Conservation (phyloP, 2,329 filamentous ascomycete genomes). For the Fusarium tjaetaba region DNA sequence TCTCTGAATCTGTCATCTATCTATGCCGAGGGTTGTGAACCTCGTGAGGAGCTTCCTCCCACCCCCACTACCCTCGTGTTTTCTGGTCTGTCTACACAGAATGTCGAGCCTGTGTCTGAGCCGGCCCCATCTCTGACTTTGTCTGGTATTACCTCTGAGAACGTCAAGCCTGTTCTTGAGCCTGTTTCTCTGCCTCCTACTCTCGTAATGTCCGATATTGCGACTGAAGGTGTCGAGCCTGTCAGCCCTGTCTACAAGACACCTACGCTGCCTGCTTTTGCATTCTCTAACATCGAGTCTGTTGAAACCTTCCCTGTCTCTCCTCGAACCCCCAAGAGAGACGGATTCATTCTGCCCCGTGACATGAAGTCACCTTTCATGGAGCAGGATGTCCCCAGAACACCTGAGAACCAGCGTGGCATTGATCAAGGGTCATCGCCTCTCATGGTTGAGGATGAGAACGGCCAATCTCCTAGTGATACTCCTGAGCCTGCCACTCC, state of each 20-base stretch:
- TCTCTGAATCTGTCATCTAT: slow-evolving; percentile 47
- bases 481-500: slow-evolving; percentile 57
- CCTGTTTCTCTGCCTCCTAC: slow-evolving; percentile 36
- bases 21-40: slow-evolving; percentile 48
- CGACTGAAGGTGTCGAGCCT: slow-evolving; percentile 53
- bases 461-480: slow-evolving; percentile 61
- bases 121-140: slow-evolving; percentile 27
- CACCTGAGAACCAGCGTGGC: slow-evolving; percentile 54
- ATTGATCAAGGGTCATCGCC: slow-evolving; percentile 54
- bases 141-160: slow-evolving; percentile 44
- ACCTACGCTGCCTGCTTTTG: slow-evolving; percentile 46
- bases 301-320: slow-evolving; percentile 59
- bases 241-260: slow-evolving; percentile 45
- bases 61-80: slow-evolving; percentile 44
- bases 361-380: slow-evolving; percentile 51
- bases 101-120: slow-evolving; percentile 51
- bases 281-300: slow-evolving; percentile 57
- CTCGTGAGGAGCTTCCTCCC: slow-evolving; percentile 45
- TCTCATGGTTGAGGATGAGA: slow-evolving; percentile 73
- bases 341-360: slow-evolving; percentile 66
- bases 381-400: slow-evolving; percentile 49
- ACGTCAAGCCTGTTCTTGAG: slow-evolving; percentile 49
- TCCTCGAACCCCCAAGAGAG: slow-evolving; percentile 62
- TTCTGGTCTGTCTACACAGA: slow-evolving; percentile 49
- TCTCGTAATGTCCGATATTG: slow-evolving; percentile 51